Evolutionary conservation across 768 basidiomycete species (phyloP), one percentile per base, ranked within the genome.

Genomic region (Cystobasidium onofrii): DNA sequence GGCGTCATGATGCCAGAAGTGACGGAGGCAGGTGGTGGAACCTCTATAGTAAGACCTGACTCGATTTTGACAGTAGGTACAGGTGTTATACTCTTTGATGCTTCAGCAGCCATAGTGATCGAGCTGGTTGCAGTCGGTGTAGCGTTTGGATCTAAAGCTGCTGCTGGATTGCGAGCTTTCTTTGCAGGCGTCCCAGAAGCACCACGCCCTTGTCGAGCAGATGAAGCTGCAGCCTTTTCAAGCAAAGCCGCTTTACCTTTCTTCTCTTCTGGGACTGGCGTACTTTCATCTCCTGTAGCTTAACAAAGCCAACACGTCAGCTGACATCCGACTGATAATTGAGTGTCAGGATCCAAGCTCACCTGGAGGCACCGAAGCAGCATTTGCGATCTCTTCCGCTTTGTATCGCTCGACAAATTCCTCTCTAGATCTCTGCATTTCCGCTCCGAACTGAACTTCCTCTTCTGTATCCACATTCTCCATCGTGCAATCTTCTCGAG

Each of bases 391-490:
- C 31, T 69, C 76, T 39, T 74, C 67, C 65, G 66, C 65, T 17
- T 50, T 60, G 39, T 76, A 75, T 67, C 78, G 80, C 39, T 79
- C 80, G 43, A 84, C 75, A 62, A 93, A 92, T 43, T 84, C 78
- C 76, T 88, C 88, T 75, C 92, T 84, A 46, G 87, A 84, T 43
- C 83, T 82, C 36, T 89, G 87, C 91, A 92, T 93, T 77, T 83
- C 82, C 75, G 81, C 83, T 23, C 90, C 92, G 86, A 89, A 92
- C 63, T 87, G 86, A 44, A 90, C 82, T 81, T 95, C 92, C 67
- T 89, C 88, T 12, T 80, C 77, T 0, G 88, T 87, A 80, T 95
- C 92, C 43, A 90, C 83, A 78, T 95, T 92, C 83, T 93, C 90
- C 64, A 80, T 79, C 4, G 79, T 80, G 78, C 84, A 81, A 77